Evolutionary conservation across 257 asterid species (phyloP).

Genomic region (Gentiana straminea): DNA sequence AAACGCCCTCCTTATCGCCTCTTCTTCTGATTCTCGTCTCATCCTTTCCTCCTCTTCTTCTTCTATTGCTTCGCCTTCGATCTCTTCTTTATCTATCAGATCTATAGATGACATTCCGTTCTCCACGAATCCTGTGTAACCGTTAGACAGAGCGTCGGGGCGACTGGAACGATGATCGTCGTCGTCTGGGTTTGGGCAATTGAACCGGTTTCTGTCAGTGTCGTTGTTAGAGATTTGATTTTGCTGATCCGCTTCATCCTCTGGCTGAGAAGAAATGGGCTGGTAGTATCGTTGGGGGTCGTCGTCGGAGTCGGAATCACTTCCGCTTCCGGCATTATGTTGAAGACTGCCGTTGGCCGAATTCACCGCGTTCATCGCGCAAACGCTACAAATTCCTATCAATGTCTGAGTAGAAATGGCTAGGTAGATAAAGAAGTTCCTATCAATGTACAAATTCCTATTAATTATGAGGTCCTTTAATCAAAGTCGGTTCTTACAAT

Average conservation of each 20-base stretch:
- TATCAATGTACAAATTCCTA: no score
- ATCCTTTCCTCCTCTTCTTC: constrained; percentile 27
- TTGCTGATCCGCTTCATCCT: constrained; percentile 16
- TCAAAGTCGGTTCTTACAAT: no score
- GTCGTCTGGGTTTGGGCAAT: constrained; percentile 7
- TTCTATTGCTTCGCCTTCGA: constrained; percentile 5
- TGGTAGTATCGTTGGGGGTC: constrained; percentile 54
- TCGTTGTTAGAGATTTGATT: no score
- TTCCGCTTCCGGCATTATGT: constrained; percentile 28
- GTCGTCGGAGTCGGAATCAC: constrained; percentile 64
- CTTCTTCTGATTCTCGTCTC: constrained; percentile 29
- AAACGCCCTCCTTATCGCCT: constrained; percentile 51
- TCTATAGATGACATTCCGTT: constrained; percentile 53
- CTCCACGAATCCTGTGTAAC: constrained; percentile 29
- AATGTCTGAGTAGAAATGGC: no score
- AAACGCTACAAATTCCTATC: not conserved
- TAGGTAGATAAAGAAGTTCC: no score
- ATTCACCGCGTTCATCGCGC: constrained; percentile 11
- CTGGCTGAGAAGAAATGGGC: constrained; percentile 41
- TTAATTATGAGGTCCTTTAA: no score
- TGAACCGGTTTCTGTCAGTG: constrained; percentile 6
- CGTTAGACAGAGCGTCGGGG: constrained; percentile 36
- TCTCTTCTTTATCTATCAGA: constrained; percentile 31
- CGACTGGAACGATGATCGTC: constrained; percentile 15
- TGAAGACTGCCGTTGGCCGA: constrained; percentile 3